Evolutionary conservation across 371 early-diverging fungal species (phyloP).

Genomic region (Globomyces sp.): DNA sequence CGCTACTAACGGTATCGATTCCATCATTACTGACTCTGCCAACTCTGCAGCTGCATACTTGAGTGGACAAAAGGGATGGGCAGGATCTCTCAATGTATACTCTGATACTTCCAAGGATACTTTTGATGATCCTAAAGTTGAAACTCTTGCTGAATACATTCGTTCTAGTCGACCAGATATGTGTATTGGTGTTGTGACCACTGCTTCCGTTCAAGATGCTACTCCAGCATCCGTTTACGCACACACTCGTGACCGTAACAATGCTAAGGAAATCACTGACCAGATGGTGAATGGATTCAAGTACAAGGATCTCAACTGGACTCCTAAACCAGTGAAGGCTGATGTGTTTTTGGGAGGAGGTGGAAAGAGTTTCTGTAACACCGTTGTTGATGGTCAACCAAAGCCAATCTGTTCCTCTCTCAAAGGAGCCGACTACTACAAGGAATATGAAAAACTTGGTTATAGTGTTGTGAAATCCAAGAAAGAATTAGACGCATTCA

Average conservation of each 20-base stretch:
- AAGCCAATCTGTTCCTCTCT: conserved; percentile 43
- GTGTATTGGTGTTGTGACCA: conserved; percentile 71
- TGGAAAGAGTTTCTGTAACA: conserved; percentile 25
- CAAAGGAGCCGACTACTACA: conserved; percentile 60
- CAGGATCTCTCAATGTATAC: conserved; percentile 65
- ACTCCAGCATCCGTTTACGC: conserved; percentile 69
- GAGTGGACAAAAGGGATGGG: conserved; percentile 62
- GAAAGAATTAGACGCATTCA: conserved; percentile 50
- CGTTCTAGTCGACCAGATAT: conserved; percentile 64
- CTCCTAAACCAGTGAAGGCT: conserved; percentile 48
- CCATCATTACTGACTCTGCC: conserved; percentile 73
- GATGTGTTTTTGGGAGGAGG: conserved; percentile 67
- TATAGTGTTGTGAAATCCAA: conserved; percentile 62
- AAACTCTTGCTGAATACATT: conserved; percentile 65
- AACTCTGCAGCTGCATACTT: conserved; percentile 72
- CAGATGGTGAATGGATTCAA: conserved; percentile 57
- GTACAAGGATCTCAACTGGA: conserved; percentile 19
- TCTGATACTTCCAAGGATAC: conserved; percentile 34
- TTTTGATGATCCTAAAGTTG: conserved; percentile 42
- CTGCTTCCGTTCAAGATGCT: conserved; percentile 69
- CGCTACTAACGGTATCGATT: conserved; percentile 68
- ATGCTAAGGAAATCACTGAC: conserved; percentile 59
- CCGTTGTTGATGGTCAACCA: neutral
- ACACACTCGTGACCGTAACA: conserved; percentile 60
- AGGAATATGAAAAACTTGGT: conserved; percentile 50